phyloP scores from a whole-genome alignment of 2,329 filamentous ascomycete genomes.

The Aspergillus piperis region DNA sequence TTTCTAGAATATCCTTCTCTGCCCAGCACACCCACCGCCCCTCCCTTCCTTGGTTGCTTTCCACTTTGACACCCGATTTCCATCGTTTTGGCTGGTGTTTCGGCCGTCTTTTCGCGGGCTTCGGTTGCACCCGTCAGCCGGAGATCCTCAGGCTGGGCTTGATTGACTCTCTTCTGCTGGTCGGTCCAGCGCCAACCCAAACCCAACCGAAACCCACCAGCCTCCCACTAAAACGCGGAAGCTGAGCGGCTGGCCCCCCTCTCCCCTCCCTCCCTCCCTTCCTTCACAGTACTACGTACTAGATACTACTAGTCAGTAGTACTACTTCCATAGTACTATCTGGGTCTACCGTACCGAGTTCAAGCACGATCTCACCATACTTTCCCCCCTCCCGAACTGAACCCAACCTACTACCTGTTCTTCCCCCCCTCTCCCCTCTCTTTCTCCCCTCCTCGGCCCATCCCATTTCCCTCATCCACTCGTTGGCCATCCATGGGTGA shows the following conservation, averaged over 20 bases:
- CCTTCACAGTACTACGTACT: not conserved
- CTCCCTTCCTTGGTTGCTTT: not conserved
- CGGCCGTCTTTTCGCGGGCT: not conserved
- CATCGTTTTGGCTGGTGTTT: not conserved
- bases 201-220: conserved; percentile 15
- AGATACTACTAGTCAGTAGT: too few relatives aligned
- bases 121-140: conserved; percentile 12
- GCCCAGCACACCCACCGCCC: not conserved
- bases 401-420: conserved; percentile 18
- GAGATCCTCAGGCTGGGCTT: conserved; percentile 7
- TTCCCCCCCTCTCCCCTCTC: not conserved
- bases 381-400: conserved; percentile 20
- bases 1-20: conserved; percentile 10
- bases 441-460: conserved; percentile 14
- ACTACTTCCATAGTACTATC: not conserved
- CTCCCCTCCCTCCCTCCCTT: not conserved
- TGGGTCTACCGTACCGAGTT: not conserved
- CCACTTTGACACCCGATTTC: not conserved
- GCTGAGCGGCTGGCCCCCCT: conserved; percentile 15
- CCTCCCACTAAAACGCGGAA: conserved; percentile 28
- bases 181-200: conserved; percentile 8
- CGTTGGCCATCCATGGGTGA: conserved; percentile 13
- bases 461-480: conserved; percentile 11
- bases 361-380: not conserved
- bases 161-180: not conserved